phyloP scores from a whole-genome alignment of 768 basidiomycete species.

The Clitopilus hobsonii region DNA sequence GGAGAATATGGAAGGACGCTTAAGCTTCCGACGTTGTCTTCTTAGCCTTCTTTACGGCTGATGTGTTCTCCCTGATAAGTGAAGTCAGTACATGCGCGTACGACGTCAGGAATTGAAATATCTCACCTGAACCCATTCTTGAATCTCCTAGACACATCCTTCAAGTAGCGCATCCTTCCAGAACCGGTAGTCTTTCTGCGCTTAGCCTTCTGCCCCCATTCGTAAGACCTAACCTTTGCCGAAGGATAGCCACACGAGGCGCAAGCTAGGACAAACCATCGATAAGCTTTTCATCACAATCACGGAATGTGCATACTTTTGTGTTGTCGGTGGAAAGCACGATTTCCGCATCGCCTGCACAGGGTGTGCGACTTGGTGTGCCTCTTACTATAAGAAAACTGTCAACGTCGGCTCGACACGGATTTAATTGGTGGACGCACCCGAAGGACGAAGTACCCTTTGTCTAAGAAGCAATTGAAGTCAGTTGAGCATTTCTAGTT shows the following conservation, averaged over 20 bases:
- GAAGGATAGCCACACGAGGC: conserved; percentile 95
- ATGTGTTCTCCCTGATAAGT: conserved; percentile 73
- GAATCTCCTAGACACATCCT: conserved; percentile 90
- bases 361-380: conserved; percentile 97
- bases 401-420: no score
- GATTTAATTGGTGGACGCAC: conserved; percentile 45
- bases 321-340: conserved; percentile 98
- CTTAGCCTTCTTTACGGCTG: conserved; percentile 81
- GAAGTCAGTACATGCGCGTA: background rate
- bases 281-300: background rate
- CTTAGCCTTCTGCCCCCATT: conserved; percentile 99
- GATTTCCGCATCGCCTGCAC: conserved; percentile 94
- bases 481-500: conserved; percentile 15
- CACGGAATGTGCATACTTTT: conserved; percentile 60
- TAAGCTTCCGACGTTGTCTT: conserved; percentile 39
- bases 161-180: conserved; percentile 92
- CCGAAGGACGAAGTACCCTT: conserved; percentile 98
- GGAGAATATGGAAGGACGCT: conserved; percentile 4
- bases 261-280: conserved; percentile 54
- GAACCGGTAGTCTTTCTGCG: conserved; percentile 99
- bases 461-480: conserved; percentile 45
- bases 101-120: background rate
- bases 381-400: conserved; percentile 67
- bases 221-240: conserved; percentile 91
- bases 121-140: conserved; percentile 95